Evolutionary conservation across 1,284 basidiomycete genomes (phyloP), one percentile per base, ranked within the genome.

Genomic region (Ganoderma resinaceum): DNA sequence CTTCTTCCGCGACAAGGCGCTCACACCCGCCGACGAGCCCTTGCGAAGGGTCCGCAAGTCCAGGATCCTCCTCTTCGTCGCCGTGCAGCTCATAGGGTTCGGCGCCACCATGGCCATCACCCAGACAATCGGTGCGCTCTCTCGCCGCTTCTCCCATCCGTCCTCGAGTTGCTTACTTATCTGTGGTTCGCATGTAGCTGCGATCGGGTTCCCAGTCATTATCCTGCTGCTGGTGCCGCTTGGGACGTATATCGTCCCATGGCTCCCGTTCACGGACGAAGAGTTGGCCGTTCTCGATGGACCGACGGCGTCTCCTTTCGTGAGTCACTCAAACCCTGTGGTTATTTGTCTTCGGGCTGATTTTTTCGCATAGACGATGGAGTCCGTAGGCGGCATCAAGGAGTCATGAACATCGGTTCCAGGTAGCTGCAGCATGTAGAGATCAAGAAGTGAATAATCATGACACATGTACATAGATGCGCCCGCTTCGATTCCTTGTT

Each of bases 101-200:
- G 96, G 92, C 0, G 91, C 92, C 7, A 97, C 96, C 0, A 95
- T 98, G 78, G 94, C 94, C 0, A 91, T 98, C 73, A 96, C 95
- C 0, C 96, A 98, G 78, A 98, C 96, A 0, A 92, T 95, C 63
- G 93, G 94, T 94, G 69, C 38, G 85, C 80, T 11, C 38, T 63
- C 37, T n/a, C 53, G 60, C 64, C n/a, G 42, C 67, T 49, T n/a
- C n/a, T n/a, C n/a, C 55, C 35, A 14, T 23, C 11, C 49, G 7
- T 53, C n/a, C 16, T 18, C 37, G 5, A 33, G 42, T 38, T 18
- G 31, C 12, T 31, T 7, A 9, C 31, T 37, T 12, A 14, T 14
- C 33, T 23, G 4, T 12, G 18, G 12, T n/a, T 37, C 46, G 63
- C 31, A 2, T 33, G n/a, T 65, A 92, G 95, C 93, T 63, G 93